Evolutionary conservation across 768 basidiomycete genomes (phyloP), one percentile per base, ranked within the genome.

Genomic region (Tricholoma bakamatsutake): DNA sequence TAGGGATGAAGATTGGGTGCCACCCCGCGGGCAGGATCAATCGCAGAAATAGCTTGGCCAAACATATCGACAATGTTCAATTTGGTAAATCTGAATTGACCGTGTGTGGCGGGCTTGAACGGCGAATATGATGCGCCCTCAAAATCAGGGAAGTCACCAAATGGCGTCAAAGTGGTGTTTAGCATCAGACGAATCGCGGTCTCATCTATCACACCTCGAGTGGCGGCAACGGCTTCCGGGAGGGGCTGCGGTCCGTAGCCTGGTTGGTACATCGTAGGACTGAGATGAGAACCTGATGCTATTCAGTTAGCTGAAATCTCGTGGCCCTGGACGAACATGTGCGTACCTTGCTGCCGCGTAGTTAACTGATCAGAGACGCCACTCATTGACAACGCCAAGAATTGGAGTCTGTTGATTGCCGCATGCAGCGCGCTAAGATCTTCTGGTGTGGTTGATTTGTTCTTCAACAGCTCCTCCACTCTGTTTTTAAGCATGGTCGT

Each of bases 31-130:
- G 12, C 15, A 8, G 46, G 46, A n/a, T 48, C 11, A 11, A 48
- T 48, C 27, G 46, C 46, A 27, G 21, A 48, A 48, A 48, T 10
- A 8, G 24, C 46, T 48, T 24, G 46, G 3, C 46, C 46, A 28
- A 48, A 48, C 24, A 8, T 48, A 12, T 48, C 46, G 24, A 48
- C n/a, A 6, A 48, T 27, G 24, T 48, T 48, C n/a, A 48, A 24
- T 11, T 48, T 48, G 24, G 46, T 48, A n/a, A 48, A 48, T 31
- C 46, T 48, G 46, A 48, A 48, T 48, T 48, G 46, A 18, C 46
- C 46, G 17, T 27, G 46, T 8, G 46, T 48, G 24, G 9, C 24
- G 3, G 46, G 46, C 24, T 48, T 48, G 46, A 48, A 48, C 6
- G 46, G 46, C 5, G 27, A 8, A n/a, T 48, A 8, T 4, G 24